Base-by-base conservation (phyloP, 164 flowering plant species). In the Amborella trichopoda region DNA sequence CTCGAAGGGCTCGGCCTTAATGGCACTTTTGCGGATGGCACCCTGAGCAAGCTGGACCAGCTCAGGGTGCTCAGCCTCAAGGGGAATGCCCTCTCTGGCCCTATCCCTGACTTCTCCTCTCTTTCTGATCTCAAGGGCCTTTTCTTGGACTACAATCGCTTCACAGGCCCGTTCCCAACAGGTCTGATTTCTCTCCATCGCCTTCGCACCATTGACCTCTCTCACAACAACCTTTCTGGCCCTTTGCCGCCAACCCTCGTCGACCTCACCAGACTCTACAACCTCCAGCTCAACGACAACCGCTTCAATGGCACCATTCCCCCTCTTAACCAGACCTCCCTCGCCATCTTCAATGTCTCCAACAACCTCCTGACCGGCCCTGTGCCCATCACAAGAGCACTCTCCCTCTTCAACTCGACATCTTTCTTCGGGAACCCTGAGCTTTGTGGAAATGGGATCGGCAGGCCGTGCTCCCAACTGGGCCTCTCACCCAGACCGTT, bases 361-460 rank as follows among this genome's bases (percentile, higher is more conserved):
- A 50, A 52, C 1, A 91, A 87, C 40, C 60, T 63, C 45, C 71
- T 91, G 49, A 23, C 73, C 40, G 99, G 99, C 2, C 57, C 77
- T 0, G 56, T 91, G 1, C 95, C 99, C 1, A 67, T 73, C 3
- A 86, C 98, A 0, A 40, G 60, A 2, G 44, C 76, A 0, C 66
- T 91, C 6, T 32, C 55, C 0, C 68, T 65, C 9, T 77, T 87
- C 54, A 56, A 40, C 2, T 4, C 46, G 0, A 54, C 82, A 2
- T 59, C 87, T 6, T 87, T 71, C 48, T 44, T 60, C 0, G 45
- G 18, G 4, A 91, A 91, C 56, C 76, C 82, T 0, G 58, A 72
- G 1, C 84, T 91, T 26, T 91, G 96, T 62, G 99, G 95, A 5
- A 80, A 69, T 69, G 71, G 81, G 16, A 23, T 90, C 1, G 54